These are phyloP conservation scores for Pseudogymnoascus verrucosus DNA, from an alignment of 2,329 filamentous ascomycete species.

Conservation along the genomic window DNA sequence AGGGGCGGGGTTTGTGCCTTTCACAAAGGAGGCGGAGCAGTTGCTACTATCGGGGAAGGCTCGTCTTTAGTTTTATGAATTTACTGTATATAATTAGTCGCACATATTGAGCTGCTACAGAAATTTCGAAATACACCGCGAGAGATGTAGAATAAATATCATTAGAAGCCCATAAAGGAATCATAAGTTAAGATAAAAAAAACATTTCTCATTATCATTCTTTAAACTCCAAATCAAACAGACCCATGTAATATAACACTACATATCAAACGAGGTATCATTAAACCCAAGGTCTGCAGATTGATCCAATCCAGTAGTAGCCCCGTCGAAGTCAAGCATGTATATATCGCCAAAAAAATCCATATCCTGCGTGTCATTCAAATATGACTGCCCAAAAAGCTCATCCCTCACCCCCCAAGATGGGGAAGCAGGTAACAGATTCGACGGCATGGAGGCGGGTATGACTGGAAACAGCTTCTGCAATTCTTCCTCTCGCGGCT, in stretches of 20 bases:
- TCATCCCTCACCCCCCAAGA: background rate
- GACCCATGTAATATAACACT: background rate
- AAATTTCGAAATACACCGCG: background rate
- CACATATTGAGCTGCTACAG: background rate
- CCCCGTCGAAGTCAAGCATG: background rate
- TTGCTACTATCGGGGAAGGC: background rate
- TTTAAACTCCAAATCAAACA: background rate
- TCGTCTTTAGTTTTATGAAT: background rate
- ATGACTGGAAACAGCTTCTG: background rate
- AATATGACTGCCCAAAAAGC: background rate
- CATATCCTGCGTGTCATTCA: background rate
- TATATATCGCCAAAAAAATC: background rate
- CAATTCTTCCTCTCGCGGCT: background rate
- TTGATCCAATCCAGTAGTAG: background rate
- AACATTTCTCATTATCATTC: background rate
- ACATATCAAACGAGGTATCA: background rate
- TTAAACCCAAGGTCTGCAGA: background rate
- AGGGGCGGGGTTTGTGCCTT: background rate
- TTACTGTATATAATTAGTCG: background rate
- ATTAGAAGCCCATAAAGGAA: background rate
- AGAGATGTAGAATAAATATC: background rate
- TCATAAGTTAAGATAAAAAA: background rate
- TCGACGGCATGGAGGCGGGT: background rate
- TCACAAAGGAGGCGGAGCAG: background rate
- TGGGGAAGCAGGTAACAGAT: background rate